Base-by-base conservation (phyloP, 1,284 basidiomycete genomes). In the Puccinia sorghi region DNA sequence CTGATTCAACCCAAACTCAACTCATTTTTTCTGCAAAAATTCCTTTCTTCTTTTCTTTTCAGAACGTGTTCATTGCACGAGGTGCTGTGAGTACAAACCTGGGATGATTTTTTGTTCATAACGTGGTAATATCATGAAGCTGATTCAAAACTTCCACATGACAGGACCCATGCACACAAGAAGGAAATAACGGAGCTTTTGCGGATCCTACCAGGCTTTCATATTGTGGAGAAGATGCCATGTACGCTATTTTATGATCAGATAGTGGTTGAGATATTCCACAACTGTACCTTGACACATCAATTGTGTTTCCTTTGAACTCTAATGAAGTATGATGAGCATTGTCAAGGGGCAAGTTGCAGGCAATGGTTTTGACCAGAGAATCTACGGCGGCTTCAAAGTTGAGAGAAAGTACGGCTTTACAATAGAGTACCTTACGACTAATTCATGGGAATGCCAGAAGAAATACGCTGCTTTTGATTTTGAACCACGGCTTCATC, bases 371-470 rank as follows among this genome's bases (percentile, higher is more conserved):
- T 61, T 79, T 13, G 17, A 72, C 50, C 43, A 41, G 8, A 59
- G 27, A 6, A 71, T 79, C 11, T 79, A 61, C 48, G 37, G 66
- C 22, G 76, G 57, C 12, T n/a, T 54, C 17, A 37, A 71, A 37
- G 76, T 64, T 20, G 76, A 71, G 32, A 32, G 22, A 8, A 79
- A 79, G 27, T 79, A 79, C 37, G 76, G 76, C 12, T 79, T 79
- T 22, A 79, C 67, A 32, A 59, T 69, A 20, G 76, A 79, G 50
- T 79, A 70, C 41, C 59, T 79, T 6, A 79, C 76, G n/a, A 79
- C 67, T 39, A 12, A 20, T 46, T 71, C 76, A n/a, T 79, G 76
- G 76, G 43, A 79, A 71, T 79, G 76, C 50, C 76, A 79, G 48
- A 61, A 32, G 48, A 72, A 70, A 25, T 69, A 79, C 46, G 56